Evolutionary conservation across 768 basidiomycete genomes (phyloP).

Genomic region (Leccinum olivaceopallidum): DNA sequence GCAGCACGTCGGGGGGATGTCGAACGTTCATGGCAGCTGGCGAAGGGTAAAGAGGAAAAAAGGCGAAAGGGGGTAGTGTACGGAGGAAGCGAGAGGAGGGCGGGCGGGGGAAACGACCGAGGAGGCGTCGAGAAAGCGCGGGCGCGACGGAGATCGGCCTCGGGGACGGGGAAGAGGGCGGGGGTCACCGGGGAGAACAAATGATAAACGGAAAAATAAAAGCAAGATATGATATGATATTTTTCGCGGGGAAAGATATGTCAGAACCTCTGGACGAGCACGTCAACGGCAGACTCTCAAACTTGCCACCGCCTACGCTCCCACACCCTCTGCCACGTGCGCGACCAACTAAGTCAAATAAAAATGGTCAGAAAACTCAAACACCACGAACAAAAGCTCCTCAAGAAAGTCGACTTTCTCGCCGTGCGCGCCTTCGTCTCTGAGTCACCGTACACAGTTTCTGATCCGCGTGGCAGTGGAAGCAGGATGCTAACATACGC

Average conservation of each 20-base stretch:
- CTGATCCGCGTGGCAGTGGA: constrained; percentile 65
- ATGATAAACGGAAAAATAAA: constrained; percentile 20
- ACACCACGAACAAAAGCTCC: constrained; percentile 92
- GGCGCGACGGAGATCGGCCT: constrained; percentile 22
- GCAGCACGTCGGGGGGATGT: constrained; percentile 44
- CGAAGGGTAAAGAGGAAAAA: constrained; percentile 2
- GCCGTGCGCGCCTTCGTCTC: constrained; percentile 55
- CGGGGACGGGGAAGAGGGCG: constrained; percentile 4
- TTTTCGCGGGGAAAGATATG: constrained; percentile 29
- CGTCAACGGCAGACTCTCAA: constrained; percentile 31
- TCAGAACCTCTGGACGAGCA: constrained; percentile 28
- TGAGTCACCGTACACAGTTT: not conserved
- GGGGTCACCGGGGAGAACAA: constrained; percentile 6
- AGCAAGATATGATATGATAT: constrained; percentile 32
- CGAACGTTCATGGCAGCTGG: constrained; percentile 48
- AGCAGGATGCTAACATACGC: constrained; percentile 86
- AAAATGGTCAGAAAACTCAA: constrained; percentile 90
- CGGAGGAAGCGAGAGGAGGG: constrained; percentile 4
- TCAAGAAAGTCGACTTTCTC: constrained; percentile 97
- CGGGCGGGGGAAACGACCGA: constrained; percentile 11
- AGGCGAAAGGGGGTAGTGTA: not conserved
- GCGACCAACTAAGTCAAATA: constrained; percentile 1
- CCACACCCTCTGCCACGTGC: constrained; percentile 36
- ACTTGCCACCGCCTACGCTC: constrained; percentile 24
- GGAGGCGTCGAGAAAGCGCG: constrained; percentile 5